Evolutionary conservation across 208 protist genomes (phyloP).

Genomic region (Wallacemonas collosoma): DNA sequence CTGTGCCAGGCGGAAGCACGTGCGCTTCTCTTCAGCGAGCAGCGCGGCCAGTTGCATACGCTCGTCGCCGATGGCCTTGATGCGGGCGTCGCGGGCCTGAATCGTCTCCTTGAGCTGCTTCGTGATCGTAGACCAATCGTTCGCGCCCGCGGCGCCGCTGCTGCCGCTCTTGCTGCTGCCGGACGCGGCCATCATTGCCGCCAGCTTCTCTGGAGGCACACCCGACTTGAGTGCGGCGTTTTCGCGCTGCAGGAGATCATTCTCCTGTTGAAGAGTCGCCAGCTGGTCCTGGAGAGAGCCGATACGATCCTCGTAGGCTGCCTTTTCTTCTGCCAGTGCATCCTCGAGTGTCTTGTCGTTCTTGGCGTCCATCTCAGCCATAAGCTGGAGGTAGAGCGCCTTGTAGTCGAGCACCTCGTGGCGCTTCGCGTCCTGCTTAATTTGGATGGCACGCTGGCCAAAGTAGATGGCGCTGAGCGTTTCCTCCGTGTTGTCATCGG

Average conservation of each 20-base stretch:
- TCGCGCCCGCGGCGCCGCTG: conserved; percentile 6
- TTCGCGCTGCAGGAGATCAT: conserved; percentile 57
- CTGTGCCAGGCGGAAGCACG: conserved; percentile 68
- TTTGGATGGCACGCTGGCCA: conserved; percentile 92
- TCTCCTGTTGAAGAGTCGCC: conserved; percentile 65
- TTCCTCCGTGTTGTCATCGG: conserved; percentile 86
- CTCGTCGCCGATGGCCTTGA: conserved; percentile 61
- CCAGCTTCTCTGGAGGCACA: conserved; percentile 43
- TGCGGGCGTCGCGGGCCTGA: conserved; percentile 41
- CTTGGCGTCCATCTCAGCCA: conserved; percentile 86
- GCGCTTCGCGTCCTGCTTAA: conserved; percentile 89
- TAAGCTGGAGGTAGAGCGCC: conserved; percentile 84
- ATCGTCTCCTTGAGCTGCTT: conserved; percentile 57
- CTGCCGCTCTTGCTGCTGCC: neutral
- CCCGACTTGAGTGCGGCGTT: conserved; percentile 37
- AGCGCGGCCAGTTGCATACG: conserved; percentile 61
- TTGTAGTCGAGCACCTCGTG: conserved; percentile 94
- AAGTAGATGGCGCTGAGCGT: conserved; percentile 88
- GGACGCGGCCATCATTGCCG: conserved; percentile 6
- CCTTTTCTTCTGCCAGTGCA: conserved; percentile 69
- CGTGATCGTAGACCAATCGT: conserved; percentile 49
- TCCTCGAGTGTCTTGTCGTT: conserved; percentile 79
- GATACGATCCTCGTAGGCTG: conserved; percentile 78
- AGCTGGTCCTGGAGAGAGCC: conserved; percentile 58
- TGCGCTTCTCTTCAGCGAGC: conserved; percentile 71